phyloP scores from a whole-genome alignment of 805 yeast genomes.

The Suhomyces emberorum region DNA sequence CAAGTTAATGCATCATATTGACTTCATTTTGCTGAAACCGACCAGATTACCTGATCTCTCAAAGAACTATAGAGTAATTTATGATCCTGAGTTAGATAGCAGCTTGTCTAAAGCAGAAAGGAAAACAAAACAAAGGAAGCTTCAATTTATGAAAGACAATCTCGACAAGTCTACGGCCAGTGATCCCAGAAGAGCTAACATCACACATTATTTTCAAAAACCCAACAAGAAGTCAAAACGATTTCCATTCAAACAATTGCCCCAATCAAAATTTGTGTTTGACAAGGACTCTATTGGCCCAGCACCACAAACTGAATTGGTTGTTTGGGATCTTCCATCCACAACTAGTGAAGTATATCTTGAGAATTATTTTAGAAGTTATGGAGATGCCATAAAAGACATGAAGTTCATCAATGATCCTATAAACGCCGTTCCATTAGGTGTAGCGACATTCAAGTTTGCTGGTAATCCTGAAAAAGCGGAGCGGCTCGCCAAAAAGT shows the following conservation, averaged over 20 bases:
- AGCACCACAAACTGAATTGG: conserved; percentile 65
- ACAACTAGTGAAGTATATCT: conserved; percentile 46
- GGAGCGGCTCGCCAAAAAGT: conserved; percentile 31
- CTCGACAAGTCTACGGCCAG: conserved; percentile 11
- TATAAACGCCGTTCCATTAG: conserved; percentile 72
- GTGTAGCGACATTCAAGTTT: conserved; percentile 62
- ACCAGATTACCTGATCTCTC: conserved; percentile 12
- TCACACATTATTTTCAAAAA: conserved; percentile 30
- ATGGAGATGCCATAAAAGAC: conserved; percentile 58
- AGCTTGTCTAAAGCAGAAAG: conserved; percentile 29
- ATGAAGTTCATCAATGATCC: conserved; percentile 66
- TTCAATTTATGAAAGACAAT: conserved; percentile 34
- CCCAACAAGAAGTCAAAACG: conserved; percentile 39
- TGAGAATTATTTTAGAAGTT: conserved; percentile 52
- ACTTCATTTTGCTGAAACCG: conserved; percentile 9
- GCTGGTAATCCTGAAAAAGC: conserved; percentile 53
- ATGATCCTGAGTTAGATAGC: conserved; percentile 47
- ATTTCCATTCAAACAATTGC: conserved; percentile 41
- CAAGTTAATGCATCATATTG: conserved; percentile 29
- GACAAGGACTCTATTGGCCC: conserved; percentile 76
- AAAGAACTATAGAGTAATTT: conserved; percentile 42
- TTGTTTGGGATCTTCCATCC: conserved; percentile 64
- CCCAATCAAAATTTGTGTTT: conserved; percentile 44
- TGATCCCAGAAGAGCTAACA: conserved; percentile 43
- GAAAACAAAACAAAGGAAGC: conserved; percentile 35